Conservation (phyloP, 495 filamentous ascomycete genomes). For the Echria macrotheca region DNA sequence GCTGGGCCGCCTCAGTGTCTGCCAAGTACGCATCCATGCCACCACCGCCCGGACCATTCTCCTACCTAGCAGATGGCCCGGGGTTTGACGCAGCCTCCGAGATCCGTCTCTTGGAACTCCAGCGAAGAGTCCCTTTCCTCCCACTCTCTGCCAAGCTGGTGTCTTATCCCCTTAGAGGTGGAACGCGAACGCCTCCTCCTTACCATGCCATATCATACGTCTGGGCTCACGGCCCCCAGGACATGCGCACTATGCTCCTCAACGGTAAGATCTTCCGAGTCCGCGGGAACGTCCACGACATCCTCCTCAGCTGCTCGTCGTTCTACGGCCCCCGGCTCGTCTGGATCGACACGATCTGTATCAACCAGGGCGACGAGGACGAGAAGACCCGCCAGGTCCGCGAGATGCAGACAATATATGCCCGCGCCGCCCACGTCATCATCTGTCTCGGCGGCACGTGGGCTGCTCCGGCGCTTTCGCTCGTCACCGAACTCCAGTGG, state of each 20-base stretch:
- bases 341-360: constrained; percentile 1
- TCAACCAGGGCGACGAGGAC: neutral
- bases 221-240: neutral
- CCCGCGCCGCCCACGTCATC: neutral
- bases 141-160: neutral
- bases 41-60: neutral
- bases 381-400: neutral
- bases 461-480: neutral
- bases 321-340: neutral
- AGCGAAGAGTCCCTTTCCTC: neutral
- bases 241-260: neutral
- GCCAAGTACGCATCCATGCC: too few relatives aligned
- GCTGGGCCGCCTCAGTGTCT: too few relatives aligned
- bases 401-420: neutral
- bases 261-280: neutral
- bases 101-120: neutral
- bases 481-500: neutral
- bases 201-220: neutral
- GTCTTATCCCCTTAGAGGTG: neutral
- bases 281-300: neutral
- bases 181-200: too few relatives aligned
- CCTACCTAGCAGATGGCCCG: neutral
- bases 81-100: neutral
- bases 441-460: neutral
- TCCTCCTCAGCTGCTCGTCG: neutral